A percentile compares a stretch with the other conserved stretches of the same genome.
Evolutionary conservation across 352 stramenopile genomes (phyloP).

Genomic region (Phytophthora sp.): DNA sequence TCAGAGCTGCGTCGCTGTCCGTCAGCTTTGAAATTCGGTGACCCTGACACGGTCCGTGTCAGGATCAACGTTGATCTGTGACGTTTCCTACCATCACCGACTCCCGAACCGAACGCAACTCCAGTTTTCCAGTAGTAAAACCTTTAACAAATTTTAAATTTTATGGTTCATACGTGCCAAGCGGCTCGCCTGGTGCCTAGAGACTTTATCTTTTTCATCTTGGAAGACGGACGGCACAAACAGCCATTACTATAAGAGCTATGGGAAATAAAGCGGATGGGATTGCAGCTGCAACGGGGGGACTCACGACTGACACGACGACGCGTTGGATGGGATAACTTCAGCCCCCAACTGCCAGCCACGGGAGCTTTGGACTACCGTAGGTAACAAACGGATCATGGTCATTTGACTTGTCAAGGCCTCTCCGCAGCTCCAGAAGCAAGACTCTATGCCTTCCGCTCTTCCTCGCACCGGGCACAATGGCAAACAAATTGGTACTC

Average conservation of each 20-base stretch:
- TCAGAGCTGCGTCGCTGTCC: too few relatives aligned
- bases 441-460: conserved; percentile 56
- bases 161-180: conserved; percentile 34
- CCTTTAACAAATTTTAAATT: conserved; percentile 31
- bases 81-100: too few relatives aligned
- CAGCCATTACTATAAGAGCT: conserved; percentile 10
- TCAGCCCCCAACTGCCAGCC: neutral
- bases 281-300: neutral
- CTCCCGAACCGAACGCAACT: too few relatives aligned
- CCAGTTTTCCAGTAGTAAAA: too few relatives aligned
- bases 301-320: conserved; percentile 1
- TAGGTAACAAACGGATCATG: conserved; percentile 12
- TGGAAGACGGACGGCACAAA: conserved; percentile 18
- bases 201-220: conserved; percentile 10
- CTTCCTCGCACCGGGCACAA: conserved; percentile 68
- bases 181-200: neutral
- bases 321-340: neutral
- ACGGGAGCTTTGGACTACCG: too few relatives aligned
- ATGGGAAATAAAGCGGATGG: neutral
- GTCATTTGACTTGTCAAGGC: neutral
- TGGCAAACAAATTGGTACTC: conserved; percentile 86
- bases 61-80: too few relatives aligned
- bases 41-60: too few relatives aligned
- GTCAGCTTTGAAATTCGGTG: too few relatives aligned
- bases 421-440: conserved; percentile 12